Evolutionary conservation across 2,329 filamentous ascomycete genomes (phyloP), one percentile per base, ranked within the genome.

Genomic region (Aspergillus calidoustus): DNA sequence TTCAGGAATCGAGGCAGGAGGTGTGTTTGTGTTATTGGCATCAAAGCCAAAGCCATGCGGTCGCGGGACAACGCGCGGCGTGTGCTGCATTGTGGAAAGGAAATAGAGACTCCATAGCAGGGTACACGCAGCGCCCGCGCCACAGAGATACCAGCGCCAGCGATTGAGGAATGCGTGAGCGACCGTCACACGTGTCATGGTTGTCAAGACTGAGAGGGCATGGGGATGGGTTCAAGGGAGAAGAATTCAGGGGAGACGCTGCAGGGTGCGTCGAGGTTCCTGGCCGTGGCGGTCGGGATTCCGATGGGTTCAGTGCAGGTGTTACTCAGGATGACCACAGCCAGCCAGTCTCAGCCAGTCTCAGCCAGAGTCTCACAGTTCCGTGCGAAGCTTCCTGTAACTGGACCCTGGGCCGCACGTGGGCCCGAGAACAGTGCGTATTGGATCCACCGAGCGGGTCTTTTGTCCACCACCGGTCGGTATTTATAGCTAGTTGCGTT

Each of bases 71-170:
- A 54, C 48, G 15, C 23, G 23, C 19, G 57, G 57, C 19, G 19
- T 25, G 7, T 23, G 9, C 3, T 38, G 19, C 2, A 28, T 6
- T 15, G 46, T 19, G 15, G 22, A 43, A 17, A 54, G 44, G 3
- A 54, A 46, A 38, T 54, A 59, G 11, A 59, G 50, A 4, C 30
- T 49, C 50, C 50, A 54, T 2, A 59, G 50, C n/a, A 59, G 19
- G 4, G 44, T 54, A 15, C 41, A 41, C 11, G 50, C 50, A 25
- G 49, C 50, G 7, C 25, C 50, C 9, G 44, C 41, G 43, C 31
- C 51, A 25, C 57, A 47, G 19, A 59, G 50, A n/a, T 54, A 59
- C 57, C 57, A 59, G 54, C 57, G 57, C 57, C 57, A 59, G 49
- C 57, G 57, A 17, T 28, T 38, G 15, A 46, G 25, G 47, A 52